Percentiles rank a stretch among this genome's conserved stretches.
phyloP scores from a whole-genome alignment of 495 filamentous ascomycete genomes.

The Penicillium mononematosum region DNA sequence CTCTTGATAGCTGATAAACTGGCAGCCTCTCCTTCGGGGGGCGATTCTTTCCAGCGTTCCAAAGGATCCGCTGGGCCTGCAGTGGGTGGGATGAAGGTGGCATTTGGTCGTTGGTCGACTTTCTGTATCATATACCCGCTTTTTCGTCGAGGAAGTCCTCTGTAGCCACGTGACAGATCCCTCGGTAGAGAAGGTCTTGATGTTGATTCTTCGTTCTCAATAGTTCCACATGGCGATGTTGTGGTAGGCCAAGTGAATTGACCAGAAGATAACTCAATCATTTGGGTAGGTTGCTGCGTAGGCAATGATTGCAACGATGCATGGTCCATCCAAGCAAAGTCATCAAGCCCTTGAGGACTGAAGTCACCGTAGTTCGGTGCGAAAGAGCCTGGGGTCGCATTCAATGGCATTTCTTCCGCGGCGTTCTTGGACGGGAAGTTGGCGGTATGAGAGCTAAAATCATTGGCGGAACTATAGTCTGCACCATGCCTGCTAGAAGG shows the following conservation, averaged over 20 bases:
- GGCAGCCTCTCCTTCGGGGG: conserved; percentile 74
- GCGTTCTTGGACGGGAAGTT: background rate
- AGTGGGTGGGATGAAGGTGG: conserved; percentile 7
- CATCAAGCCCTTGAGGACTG: background rate
- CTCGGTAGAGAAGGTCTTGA: background rate
- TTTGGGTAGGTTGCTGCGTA: background rate
- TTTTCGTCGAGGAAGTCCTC: conserved; percentile 12
- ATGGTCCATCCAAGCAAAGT: background rate
- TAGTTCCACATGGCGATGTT: background rate
- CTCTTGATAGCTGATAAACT: conserved; percentile 65
- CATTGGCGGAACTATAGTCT: background rate
- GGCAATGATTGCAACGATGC: background rate
- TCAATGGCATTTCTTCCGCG: too few species aligned
- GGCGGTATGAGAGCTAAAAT: background rate
- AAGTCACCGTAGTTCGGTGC: background rate
- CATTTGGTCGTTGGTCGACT: background rate
- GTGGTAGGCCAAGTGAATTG: background rate
- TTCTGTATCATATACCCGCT: conserved; percentile 17
- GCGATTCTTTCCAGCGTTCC: conserved; percentile 71
- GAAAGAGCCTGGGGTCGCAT: background rate
- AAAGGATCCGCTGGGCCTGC: conserved; percentile 44
- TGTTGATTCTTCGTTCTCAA: background rate
- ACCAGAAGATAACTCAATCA: background rate
- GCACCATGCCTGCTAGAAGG: background rate
- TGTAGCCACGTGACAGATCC: background rate